Conservation (phyloP, 1,284 basidiomycete species). For the Papiliotrema fonsecae region DNA sequence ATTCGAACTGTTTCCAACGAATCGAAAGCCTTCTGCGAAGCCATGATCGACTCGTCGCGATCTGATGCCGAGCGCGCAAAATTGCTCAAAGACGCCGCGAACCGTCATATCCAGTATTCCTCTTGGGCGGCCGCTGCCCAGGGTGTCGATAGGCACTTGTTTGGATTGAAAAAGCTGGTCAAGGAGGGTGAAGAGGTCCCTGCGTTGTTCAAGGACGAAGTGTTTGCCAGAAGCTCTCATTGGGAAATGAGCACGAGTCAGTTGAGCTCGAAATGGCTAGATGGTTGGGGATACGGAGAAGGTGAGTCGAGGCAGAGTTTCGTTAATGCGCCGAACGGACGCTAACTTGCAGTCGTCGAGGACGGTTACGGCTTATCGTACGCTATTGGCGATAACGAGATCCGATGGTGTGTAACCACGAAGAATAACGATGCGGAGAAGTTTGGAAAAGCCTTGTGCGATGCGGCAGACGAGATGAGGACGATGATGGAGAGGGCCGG, state of each 20-base stretch:
- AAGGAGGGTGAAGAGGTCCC: slow-evolving; percentile 68
- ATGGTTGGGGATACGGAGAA: slow-evolving; percentile 97
- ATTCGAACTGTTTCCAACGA: slow-evolving; percentile 81
- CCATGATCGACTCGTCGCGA: slow-evolving; percentile 66
- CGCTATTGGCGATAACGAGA: slow-evolving; percentile 77
- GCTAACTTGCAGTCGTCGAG: slow-evolving; percentile 74
- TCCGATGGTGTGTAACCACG: slow-evolving; percentile 91
- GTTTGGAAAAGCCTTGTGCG: slow-evolving; percentile 66
- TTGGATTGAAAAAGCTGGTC: slow-evolving; percentile 83
- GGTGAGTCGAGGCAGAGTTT: slow-evolving; percentile 53
- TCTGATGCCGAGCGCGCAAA: slow-evolving; percentile 60
- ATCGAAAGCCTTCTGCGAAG: slow-evolving; percentile 77
- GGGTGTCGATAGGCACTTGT: slow-evolving; percentile 93
- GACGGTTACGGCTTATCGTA: slow-evolving; percentile 94
- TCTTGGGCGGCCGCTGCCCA: slow-evolving; percentile 88
- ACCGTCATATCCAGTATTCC: slow-evolving; percentile 81
- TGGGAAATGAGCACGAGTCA: slow-evolving; percentile 94
- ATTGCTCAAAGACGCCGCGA: slow-evolving; percentile 72
- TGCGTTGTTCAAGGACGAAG: slow-evolving; percentile 70
- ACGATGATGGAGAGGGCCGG: slow-evolving; percentile 67
- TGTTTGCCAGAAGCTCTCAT: slow-evolving; percentile 66
- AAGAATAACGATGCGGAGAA: slow-evolving; percentile 60
- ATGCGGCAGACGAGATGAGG: slow-evolving; percentile 72
- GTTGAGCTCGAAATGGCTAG: slow-evolving; percentile 73
- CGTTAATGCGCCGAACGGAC: no score